A percentile compares a stretch with the other conserved stretches of the same genome.
Evolutionary conservation across 208 protist genomes (phyloP).

Genomic region (Crithidia expoeki): DNA sequence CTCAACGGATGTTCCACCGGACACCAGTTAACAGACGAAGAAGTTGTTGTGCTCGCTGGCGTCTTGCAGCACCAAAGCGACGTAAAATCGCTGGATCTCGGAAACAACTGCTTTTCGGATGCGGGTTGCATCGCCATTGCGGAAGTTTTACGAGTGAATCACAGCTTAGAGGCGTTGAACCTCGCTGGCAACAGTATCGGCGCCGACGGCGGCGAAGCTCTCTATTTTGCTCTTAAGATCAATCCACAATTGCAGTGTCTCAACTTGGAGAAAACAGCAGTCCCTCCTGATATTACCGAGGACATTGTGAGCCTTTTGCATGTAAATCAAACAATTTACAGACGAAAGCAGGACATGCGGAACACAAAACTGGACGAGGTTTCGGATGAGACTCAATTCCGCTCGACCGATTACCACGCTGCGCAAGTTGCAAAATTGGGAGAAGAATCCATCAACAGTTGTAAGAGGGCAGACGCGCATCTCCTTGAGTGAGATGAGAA

Average conservation of each 20-base stretch:
- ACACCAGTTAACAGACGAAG: conserved; percentile 70
- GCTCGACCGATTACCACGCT: conserved; percentile 73
- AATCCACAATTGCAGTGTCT: conserved; percentile 80
- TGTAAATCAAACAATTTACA: conserved; percentile 75
- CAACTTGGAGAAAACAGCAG: conserved; percentile 53
- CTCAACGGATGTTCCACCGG: conserved; percentile 55
- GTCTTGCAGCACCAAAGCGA: conserved; percentile 48
- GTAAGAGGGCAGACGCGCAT: conserved; percentile 30
- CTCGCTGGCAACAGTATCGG: conserved; percentile 78
- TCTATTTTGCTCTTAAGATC: conserved; percentile 78
- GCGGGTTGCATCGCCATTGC: conserved; percentile 73
- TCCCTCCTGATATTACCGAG: conserved; percentile 68
- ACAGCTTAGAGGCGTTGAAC: conserved; percentile 73
- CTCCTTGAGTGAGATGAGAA: conserved; percentile 7
- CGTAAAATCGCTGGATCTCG: conserved; percentile 68
- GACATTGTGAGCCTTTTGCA: conserved; percentile 79
- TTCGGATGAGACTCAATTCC: conserved; percentile 68
- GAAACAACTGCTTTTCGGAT: conserved; percentile 78
- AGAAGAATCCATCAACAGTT: conserved; percentile 52
- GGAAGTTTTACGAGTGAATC: conserved; percentile 79
- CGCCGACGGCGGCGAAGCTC: conserved; percentile 64
- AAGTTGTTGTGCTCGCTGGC: conserved; percentile 62
- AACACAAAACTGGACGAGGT: conserved; percentile 51
- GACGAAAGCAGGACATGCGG: conserved; percentile 60
- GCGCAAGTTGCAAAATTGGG: conserved; percentile 54